These are phyloP conservation scores for Yarrowia deformans DNA, from an alignment of 805 yeast species.

Conservation along the genomic window DNA sequence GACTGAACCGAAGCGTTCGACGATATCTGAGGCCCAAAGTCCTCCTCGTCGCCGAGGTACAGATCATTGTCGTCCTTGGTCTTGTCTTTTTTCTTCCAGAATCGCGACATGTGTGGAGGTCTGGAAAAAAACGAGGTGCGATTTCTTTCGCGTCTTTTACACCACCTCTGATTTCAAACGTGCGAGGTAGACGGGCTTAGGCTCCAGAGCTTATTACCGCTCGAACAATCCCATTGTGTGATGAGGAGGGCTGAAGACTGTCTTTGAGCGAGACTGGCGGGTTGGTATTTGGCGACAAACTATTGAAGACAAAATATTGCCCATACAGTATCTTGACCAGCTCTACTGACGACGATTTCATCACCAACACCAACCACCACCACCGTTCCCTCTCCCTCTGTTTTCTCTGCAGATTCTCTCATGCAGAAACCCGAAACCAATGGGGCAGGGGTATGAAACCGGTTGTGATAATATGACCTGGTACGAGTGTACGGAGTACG, in stretches of 20 bases:
- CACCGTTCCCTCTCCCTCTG: no score
- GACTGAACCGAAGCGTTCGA: not conserved
- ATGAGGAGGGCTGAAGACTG: not conserved
- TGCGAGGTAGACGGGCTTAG: not conserved
- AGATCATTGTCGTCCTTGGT: constrained; percentile 30
- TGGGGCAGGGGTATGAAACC: constrained; percentile 31
- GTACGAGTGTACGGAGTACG: no score
- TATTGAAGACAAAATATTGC: no score
- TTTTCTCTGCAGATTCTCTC: constrained; percentile 4
- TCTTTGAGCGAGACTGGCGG: no score
- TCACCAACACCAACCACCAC: no score
- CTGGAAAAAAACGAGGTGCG: not conserved
- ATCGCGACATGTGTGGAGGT: constrained; percentile 33
- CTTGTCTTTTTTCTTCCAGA: constrained; percentile 38
- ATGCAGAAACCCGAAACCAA: constrained; percentile 27
- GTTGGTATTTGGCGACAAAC: no score
- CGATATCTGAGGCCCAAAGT: constrained; percentile 21
- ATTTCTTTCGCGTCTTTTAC: constrained; percentile 14
- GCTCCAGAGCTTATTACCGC: not conserved
- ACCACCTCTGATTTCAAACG: not conserved
- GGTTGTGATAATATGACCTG: no score
- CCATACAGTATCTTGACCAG: no score
- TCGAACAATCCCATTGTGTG: constrained; percentile 1
- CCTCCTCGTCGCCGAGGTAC: constrained; percentile 39
- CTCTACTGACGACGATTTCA: no score